A percentile compares a stretch with the other conserved stretches of the same genome.
These are phyloP conservation scores for Zea luxurians DNA, from an alignment of 176 grass and related monocot species.

Conservation along the genomic window DNA sequence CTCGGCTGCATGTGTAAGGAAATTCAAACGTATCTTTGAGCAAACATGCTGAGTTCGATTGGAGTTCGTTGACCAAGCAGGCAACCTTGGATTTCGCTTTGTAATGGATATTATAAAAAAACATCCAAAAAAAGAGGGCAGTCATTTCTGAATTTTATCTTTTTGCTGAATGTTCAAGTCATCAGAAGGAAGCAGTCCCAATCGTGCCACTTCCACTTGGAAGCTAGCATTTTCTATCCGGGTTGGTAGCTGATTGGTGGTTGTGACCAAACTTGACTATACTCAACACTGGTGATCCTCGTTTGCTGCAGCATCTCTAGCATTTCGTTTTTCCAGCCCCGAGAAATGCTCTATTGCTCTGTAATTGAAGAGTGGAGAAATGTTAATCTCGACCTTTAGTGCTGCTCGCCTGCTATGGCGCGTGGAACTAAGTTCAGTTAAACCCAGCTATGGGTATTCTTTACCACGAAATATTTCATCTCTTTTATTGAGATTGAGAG, in stretches of 20 bases:
- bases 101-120: conserved; percentile 30
- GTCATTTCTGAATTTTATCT: conserved; percentile 9
- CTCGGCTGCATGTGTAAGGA: conserved; percentile 54
- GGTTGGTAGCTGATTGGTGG: conserved; percentile 14
- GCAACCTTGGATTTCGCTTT: conserved; percentile 4
- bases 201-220: conserved; percentile 9
- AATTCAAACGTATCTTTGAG: background rate
- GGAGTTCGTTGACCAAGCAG: background rate
- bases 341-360: background rate
- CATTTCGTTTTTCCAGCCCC: background rate
- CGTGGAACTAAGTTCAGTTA: background rate
- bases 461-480: background rate
- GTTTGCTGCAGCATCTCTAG: background rate
- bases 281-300: conserved; percentile 17
- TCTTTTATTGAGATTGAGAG: background rate
- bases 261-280: conserved; percentile 4
- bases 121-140: conserved; percentile 28
- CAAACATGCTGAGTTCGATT: background rate
- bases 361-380: background rate
- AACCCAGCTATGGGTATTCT: background rate
- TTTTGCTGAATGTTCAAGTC: background rate
- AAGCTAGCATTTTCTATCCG: conserved; percentile 18
- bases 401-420: background rate
- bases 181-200: conserved; percentile 34
- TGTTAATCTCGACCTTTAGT: background rate